Base-by-base conservation (phyloP, 495 filamentous ascomycete species). In the Jackrogersella multiformis region DNA sequence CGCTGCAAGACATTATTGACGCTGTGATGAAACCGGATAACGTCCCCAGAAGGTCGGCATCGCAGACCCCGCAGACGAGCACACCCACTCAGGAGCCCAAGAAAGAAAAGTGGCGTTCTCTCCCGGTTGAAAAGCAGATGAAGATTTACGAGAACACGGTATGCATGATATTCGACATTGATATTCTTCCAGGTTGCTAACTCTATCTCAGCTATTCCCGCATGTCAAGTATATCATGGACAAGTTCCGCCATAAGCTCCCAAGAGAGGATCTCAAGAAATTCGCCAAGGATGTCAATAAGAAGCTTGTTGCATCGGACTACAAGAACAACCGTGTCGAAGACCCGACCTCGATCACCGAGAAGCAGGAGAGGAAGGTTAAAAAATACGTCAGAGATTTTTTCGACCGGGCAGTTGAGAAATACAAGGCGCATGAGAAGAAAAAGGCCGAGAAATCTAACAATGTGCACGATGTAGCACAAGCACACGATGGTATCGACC, bases 141-240 rank as follows among this genome's bases (percentile, higher is more conserved):
- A 96, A 92, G 78, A 81, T 96, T 2, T 97, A 97, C 67, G 93
- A 96, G 74, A 93, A 92, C 72, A 94, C 93, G 15, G 92, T 95
- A 81, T 73, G 89, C 75, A 58, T 39, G 4, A 13, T 16, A 10
- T 34, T 36, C 28, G 64, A n/a, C 9, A 13, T 4, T 23, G 5
- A 41, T 2, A 24, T 51, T 18, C 32, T 42, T 32, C 38, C 21
- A 18, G 4, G 16, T 32, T 46, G 48, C 76, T 78, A 51, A 81
- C 70, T 24, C 26, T 20, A 13, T 39, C 2, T 2, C 63, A 96
- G 92, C 80, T 97, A 16, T 89, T 88, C 70, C 92, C 92, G 10
- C 87, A 91, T 66, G 88, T 97, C 68, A 92, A 93, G 75, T 84
- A 91, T 56, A 88, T 96, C 2, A 87, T 94, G 73, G 88, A 93